Base-by-base conservation (phyloP, 2,329 filamentous ascomycete species). In the Fusarium abutilonis region DNA sequence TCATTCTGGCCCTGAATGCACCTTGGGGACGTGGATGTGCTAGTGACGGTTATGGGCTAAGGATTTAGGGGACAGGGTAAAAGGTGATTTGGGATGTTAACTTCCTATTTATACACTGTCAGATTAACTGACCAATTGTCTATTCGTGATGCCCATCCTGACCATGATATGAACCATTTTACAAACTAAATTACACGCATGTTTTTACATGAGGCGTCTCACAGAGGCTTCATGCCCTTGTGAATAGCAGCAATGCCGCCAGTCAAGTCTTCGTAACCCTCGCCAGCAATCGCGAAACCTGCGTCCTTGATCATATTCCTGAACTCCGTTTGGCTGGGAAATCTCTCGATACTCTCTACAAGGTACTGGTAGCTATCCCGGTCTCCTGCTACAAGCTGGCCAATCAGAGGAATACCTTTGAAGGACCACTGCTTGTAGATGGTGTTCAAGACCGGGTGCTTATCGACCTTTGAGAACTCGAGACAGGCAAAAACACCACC, bases 371-470 rank as follows among this genome's bases (percentile, higher is more conserved):
- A 99, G 75, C 92, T 97, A 72, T 96, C 94, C 53, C 94, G 83
- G 75, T 99, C 96, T 7, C 92, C 92, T 2, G 95, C 94, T 14
- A 99, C 93, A 59, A 99, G 74, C 79, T 99, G 94, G 3, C 95
- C 96, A 72, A 99, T 97, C 67, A 99, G 77, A 0, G 95, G 95
- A 65, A 99, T 99, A 11, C 92, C 93, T 57, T 88, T 85, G 76
- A 99, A 99, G 60, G 92, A 97, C 93, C 96, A 99, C 56, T 90
- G 85, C 83, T 97, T 96, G 79, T 99, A 99, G 2, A 94, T 77
- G 15, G 88, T 86, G 76, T 98, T 90, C 72, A 99, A 87, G 1
- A 96, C 63, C 0, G 88, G 84, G 73, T 89, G 90, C 63, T 86
- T 86, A 57, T 96, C 90, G 8, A 82, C 85, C 75, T 94, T 93